Evolutionary conservation across 1,284 basidiomycete species (phyloP).

Genomic region (Ceratobasidium sp.): DNA sequence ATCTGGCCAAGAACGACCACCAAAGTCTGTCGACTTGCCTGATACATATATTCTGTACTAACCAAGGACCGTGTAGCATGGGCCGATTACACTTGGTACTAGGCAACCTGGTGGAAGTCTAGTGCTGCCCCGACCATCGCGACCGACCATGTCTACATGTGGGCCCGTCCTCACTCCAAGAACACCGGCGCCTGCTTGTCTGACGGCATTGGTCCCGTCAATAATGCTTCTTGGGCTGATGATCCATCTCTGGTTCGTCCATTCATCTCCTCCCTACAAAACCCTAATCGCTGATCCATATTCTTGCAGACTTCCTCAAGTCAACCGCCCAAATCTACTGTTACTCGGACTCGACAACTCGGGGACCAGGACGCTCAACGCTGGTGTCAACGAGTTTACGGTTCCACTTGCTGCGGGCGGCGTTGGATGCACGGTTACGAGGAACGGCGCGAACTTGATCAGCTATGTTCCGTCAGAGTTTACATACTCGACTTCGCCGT

Average conservation of each 20-base stretch:
- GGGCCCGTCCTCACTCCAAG: slow-evolving; percentile 59
- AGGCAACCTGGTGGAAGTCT: slow-evolving; percentile 44
- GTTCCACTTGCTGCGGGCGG: slow-evolving; percentile 29
- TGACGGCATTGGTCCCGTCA: slow-evolving; percentile 11
- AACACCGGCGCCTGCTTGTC: slow-evolving; percentile 50
- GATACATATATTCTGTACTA: neutral
- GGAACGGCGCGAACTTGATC: slow-evolving; percentile 16
- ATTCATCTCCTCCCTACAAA: too few relatives aligned
- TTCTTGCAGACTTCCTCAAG: slow-evolving; percentile 18
- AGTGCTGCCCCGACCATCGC: slow-evolving; percentile 51
- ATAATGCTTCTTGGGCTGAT: slow-evolving; percentile 20
- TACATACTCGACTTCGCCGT: slow-evolving; percentile 18
- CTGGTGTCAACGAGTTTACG: slow-evolving; percentile 37
- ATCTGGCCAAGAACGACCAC: neutral
- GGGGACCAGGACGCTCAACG: slow-evolving; percentile 19
- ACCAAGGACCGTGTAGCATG: neutral
- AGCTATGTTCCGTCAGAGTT: neutral
- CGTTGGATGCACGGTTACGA: slow-evolving; percentile 23
- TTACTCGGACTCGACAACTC: slow-evolving; percentile 19
- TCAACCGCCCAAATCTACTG: slow-evolving; percentile 19
- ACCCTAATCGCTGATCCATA: neutral
- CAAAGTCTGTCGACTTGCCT: neutral
- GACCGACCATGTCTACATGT: slow-evolving; percentile 57
- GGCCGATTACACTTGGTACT: slow-evolving; percentile 43
- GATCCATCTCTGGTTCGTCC: slow-evolving; percentile 25